Evolutionary conservation across 2,329 filamentous ascomycete genomes (phyloP), one percentile per base, ranked within the genome.

Genomic region (Pseudocercospora vitis): DNA sequence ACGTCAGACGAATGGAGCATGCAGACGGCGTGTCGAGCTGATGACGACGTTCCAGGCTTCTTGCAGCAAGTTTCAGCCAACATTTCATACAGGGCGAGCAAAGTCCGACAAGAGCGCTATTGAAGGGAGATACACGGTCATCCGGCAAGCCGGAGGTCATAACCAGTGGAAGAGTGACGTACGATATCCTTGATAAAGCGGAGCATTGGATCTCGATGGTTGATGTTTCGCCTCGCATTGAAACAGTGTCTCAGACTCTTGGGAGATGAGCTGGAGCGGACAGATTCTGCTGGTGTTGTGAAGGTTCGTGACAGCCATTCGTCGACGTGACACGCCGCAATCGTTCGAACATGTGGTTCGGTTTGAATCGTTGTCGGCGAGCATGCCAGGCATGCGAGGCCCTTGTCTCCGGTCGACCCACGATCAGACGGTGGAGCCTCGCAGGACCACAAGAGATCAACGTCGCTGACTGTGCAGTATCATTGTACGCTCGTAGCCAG

Each of bases 231-330:
- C 12, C 19, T 42, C 37, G 14, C 7, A 42, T 23, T 42, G 37
- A 42, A 42, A 42, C 37, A 21, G 18, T 42, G 37, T 42, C 37
- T 42, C 37, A 42, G 7, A 42, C 37, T n/a, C 21, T 3, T 42
- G 19, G 14, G 19, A 42, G 37, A 42, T 42, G 37, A 42, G 21
- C 14, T 18, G 19, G 37, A 7, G 21, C 16, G 21, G 9, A 12
- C 19, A 42, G 24, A 42, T 18, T 24, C 5, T 42, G 37, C 1
- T 24, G 12, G 12, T 11, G 9, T 21, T 12, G 37, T 21, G 12
- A 42, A 42, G 37, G 18, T 42, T 42, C 37, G 21, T 42, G 37
- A 42, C 19, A 24, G 24, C 37, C 37, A 40, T 12, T 24, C n/a
- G 37, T 19, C 16, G 12, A 12, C 18, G 18, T 40, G 37, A 42